Evolutionary conservation across 2,329 filamentous ascomycete species (phyloP).

Genomic region (Diplodia seriata): DNA sequence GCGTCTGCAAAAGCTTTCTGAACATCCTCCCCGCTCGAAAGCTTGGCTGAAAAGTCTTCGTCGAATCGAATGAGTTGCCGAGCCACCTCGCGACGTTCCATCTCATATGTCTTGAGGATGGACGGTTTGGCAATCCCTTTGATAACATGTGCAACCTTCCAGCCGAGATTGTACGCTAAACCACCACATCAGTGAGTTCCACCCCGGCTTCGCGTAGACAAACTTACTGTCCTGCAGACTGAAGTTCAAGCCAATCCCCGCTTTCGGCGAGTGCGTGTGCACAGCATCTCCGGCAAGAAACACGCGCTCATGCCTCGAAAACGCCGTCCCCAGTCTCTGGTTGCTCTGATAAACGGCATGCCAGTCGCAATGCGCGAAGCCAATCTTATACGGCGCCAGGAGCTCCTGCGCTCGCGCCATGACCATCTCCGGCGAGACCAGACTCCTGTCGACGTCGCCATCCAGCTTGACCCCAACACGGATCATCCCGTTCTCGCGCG

Average conservation of each 20-base stretch:
- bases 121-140: conserved; percentile 49
- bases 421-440: conserved; percentile 69
- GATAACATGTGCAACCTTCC: conserved; percentile 61
- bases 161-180: conserved; percentile 60
- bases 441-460: conserved; percentile 59
- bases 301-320: conserved; percentile 63
- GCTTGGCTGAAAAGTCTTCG: conserved; percentile 55
- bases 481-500: conserved; percentile 67
- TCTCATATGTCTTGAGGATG: conserved; percentile 60
- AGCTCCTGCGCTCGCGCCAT: conserved; percentile 68
- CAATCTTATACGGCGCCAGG: conserved; percentile 65
- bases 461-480: conserved; percentile 71
- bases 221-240: conserved; percentile 65
- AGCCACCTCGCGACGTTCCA: conserved; percentile 65
- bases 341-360: conserved; percentile 55
- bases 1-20: conserved; percentile 66
- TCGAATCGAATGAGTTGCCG: conserved; percentile 68
- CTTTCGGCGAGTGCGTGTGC: conserved; percentile 65
- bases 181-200: background rate
- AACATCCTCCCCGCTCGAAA: conserved; percentile 66
- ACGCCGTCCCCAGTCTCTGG: conserved; percentile 66
- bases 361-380: background rate
- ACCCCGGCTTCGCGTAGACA: background rate
- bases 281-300: conserved; percentile 75
- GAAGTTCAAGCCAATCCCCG: conserved; percentile 75